phyloP scores from a whole-genome alignment of 768 basidiomycete species.

The Suillus fuscotomentosus region DNA sequence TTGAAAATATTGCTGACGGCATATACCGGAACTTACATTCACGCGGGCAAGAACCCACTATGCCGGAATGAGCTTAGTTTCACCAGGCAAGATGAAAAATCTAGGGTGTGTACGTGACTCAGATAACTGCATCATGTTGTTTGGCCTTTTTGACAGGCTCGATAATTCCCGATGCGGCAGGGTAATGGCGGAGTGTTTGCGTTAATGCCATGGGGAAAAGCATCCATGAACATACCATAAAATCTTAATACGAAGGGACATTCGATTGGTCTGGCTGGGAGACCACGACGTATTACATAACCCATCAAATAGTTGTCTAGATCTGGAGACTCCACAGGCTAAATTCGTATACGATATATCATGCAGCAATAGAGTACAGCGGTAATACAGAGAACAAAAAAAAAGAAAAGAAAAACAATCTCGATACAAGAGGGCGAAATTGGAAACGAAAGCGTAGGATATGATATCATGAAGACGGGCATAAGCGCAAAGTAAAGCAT shows the following conservation, averaged over 20 bases:
- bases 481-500: constrained; percentile 1
- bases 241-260: background rate
- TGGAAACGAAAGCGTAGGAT: constrained; percentile 2
- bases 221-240: background rate
- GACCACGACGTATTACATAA: background rate
- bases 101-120: background rate
- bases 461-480: constrained; percentile 12
- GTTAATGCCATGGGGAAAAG: background rate
- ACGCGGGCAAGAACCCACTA: background rate
- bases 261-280: background rate
- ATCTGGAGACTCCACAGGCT: background rate
- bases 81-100: background rate
- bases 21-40: background rate
- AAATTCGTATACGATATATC: constrained; percentile 23
- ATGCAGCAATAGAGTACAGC: constrained; percentile 6
- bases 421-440: constrained; percentile 1
- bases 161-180: background rate
- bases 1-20: background rate
- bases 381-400: constrained; percentile 6
- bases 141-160: background rate
- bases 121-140: background rate
- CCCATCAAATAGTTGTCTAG: background rate
- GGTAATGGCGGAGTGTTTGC: background rate
- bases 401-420: background rate
- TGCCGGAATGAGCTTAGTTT: background rate